Percentiles rank a stretch among this genome's conserved stretches.
Evolutionary conservation across 2,329 filamentous ascomycete genomes (phyloP).

Genomic region (Thelonectria discophora): DNA sequence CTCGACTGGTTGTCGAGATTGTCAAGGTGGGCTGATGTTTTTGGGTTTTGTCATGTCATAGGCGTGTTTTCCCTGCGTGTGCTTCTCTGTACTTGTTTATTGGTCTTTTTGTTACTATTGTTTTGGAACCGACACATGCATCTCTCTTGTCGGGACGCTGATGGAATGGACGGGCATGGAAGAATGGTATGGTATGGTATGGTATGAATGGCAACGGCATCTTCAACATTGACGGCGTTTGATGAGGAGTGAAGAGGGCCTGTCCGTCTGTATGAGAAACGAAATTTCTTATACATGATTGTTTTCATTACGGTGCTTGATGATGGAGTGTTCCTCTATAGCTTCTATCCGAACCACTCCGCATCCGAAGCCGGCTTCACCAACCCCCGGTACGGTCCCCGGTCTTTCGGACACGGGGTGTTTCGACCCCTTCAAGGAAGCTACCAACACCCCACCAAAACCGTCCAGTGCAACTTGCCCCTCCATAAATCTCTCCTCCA

Average conservation of each 20-base stretch:
- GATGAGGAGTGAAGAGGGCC: slow-evolving; percentile 23
- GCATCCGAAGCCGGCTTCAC: no score
- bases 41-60: no score
- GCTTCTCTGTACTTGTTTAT: slow-evolving; percentile 1
- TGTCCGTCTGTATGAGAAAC: slow-evolving; percentile 24
- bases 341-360: no score
- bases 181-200: no score
- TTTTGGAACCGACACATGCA: slow-evolving; percentile 5
- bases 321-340: no score
- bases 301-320: no score
- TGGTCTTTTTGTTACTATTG: slow-evolving; percentile 13
- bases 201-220: neutral
- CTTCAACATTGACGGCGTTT: slow-evolving; percentile 32
- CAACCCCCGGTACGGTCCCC: no score
- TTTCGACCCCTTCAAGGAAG: no score
- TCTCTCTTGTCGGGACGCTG: slow-evolving; percentile 12
- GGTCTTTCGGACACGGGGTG: no score
- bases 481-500: slow-evolving; percentile 24
- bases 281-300: neutral
- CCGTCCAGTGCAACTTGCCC: neutral
- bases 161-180: slow-evolving; percentile 10
- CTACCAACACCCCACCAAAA: neutral
- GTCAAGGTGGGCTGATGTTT: no score
- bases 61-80: no score
- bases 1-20: no score